Evolutionary conservation across 1,139 yeast genomes (phyloP).

Genomic region (Suhomyces terraborum): DNA sequence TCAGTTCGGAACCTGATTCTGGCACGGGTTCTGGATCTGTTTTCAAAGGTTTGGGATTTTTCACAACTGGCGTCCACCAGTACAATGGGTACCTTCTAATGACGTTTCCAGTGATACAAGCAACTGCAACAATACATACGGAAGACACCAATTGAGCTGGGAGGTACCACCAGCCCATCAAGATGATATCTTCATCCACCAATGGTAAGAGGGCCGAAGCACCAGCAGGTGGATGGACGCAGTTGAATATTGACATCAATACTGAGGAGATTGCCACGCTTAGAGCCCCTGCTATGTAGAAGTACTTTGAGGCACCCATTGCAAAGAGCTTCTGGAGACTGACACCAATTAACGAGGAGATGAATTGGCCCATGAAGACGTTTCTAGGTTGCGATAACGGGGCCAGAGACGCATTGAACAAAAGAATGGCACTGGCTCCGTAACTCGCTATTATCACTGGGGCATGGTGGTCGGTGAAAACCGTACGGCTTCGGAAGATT

Average conservation of each 20-base stretch:
- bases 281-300: conserved; percentile 65
- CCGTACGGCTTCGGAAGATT: conserved; percentile 48
- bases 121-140: conserved; percentile 52
- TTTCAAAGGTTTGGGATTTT: conserved; percentile 9
- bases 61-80: conserved; percentile 59
- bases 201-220: conserved; percentile 68
- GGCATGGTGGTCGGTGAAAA: conserved; percentile 46
- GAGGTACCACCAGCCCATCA: conserved; percentile 69
- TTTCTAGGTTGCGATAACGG: conserved; percentile 73
- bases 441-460: conserved; percentile 63
- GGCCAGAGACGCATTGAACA: conserved; percentile 56
- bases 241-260: conserved; percentile 56
- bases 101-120: conserved; percentile 58
- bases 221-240: conserved; percentile 76
- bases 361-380: conserved; percentile 57
- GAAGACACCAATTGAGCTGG: conserved; percentile 58
- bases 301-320: conserved; percentile 41
- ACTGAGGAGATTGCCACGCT: conserved; percentile 60
- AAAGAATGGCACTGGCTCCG: conserved; percentile 67
- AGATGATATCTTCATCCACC: conserved; percentile 46
- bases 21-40: conserved; percentile 1
- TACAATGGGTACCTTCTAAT: conserved; percentile 56
- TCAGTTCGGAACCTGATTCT: no score
- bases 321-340: conserved; percentile 57
- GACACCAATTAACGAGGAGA: conserved; percentile 56